Percentiles rank a stretch among this genome's conserved stretches.
Conservation (phyloP, 352 stramenopile species). For the Globisporangium takayamanum region DNA sequence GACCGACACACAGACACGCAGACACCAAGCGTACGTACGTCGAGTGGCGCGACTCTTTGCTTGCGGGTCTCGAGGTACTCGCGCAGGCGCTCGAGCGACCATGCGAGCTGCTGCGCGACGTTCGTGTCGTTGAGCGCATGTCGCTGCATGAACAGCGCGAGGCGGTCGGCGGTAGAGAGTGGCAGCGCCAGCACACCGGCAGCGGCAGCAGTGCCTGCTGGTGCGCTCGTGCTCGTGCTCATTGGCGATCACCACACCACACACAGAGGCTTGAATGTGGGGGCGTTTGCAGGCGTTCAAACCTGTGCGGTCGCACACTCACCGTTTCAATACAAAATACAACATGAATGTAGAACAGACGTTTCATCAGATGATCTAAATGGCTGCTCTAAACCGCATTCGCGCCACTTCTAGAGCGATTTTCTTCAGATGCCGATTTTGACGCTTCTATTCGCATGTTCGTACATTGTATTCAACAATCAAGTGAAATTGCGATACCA, state of each 20-base stretch:
- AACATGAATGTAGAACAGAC: no score
- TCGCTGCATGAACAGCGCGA: conserved; percentile 56
- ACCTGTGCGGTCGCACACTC: no score
- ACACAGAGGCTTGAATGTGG: not conserved
- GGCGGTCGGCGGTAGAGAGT: conserved; percentile 38
- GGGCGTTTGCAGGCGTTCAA: not conserved
- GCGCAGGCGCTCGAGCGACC: conserved; percentile 40
- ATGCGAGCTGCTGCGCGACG: conserved; percentile 47
- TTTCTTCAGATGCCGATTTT: no score
- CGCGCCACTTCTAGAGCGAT: no score
- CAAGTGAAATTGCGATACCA: no score
- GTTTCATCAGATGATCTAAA: no score
- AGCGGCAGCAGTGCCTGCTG: conserved; percentile 16
- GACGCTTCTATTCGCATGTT: no score
- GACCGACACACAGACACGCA: not conserved
- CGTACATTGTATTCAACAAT: no score
- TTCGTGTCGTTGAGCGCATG: conserved; percentile 35
- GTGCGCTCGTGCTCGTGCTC: conserved; percentile 11
- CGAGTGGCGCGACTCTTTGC: conserved; percentile 24
- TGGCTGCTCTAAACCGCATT: no score
- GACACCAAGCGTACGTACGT: conserved; percentile 4
- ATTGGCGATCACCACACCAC: not conserved
- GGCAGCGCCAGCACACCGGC: conserved; percentile 10
- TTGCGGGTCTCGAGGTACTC: conserved; percentile 44
- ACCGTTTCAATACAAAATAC: no score